A percentile compares a stretch with the other conserved stretches of the same genome.
Conservation (phyloP, 805 yeast genomes). For the Diddensiella caesifluorescens region DNA sequence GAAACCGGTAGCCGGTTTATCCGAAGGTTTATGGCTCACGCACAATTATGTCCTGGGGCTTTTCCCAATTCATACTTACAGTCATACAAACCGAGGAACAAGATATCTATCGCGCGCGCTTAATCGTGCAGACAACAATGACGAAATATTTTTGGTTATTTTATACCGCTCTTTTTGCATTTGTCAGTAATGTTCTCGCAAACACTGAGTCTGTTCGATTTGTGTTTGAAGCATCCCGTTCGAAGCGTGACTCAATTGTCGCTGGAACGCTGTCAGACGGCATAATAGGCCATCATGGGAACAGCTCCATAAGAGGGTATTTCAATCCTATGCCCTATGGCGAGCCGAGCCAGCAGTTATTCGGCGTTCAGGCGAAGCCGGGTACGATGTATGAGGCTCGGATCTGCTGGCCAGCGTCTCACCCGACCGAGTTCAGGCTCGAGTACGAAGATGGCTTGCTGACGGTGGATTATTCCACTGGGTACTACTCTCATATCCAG, state of each 20-base stretch:
- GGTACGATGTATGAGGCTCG: slow-evolving; percentile 25
- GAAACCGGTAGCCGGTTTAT: neutral
- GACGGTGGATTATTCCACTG: slow-evolving; percentile 10
- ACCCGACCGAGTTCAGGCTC: slow-evolving; percentile 27
- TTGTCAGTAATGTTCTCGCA: slow-evolving; percentile 1
- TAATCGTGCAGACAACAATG: too few species aligned
- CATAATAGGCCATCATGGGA: neutral
- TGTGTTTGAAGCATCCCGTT: neutral
- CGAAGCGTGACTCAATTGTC: neutral
- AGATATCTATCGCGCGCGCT: too few species aligned
- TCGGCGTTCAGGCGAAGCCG: slow-evolving; percentile 7
- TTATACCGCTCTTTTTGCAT: neutral
- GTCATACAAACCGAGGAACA: too few species aligned
- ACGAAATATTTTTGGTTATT: too few species aligned
- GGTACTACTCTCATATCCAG: slow-evolving; percentile 14
- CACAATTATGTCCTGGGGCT: too few species aligned
- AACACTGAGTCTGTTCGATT: slow-evolving; percentile 16
- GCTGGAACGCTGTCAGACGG: neutral
- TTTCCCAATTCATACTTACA: too few species aligned
- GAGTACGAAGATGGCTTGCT: slow-evolving; percentile 16
- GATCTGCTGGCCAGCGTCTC: slow-evolving; percentile 34
- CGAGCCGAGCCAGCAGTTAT: slow-evolving; percentile 5
- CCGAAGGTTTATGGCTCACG: too few species aligned
- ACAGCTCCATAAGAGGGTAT: neutral
- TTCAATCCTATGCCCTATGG: slow-evolving; percentile 9